Percentiles rank a stretch among this genome's conserved stretches.
Evolutionary conservation across 2,329 filamentous ascomycete genomes (phyloP).

Genomic region (Beauveria sp.): DNA sequence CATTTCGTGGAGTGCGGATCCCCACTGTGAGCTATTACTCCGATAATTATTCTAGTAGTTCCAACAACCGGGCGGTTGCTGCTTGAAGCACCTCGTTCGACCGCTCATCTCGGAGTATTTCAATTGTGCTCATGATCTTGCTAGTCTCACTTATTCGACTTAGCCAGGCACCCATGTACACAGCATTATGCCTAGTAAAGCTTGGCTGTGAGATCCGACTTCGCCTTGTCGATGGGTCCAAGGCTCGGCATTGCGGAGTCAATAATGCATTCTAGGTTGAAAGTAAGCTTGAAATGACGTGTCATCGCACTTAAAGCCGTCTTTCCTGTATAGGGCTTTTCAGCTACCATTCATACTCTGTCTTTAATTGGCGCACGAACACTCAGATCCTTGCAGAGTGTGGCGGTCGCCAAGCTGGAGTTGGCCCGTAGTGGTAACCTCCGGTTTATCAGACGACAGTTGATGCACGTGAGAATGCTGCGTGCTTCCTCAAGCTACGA

Average conservation of each 20-base stretch:
- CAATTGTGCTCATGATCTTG: neutral
- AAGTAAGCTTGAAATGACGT: neutral
- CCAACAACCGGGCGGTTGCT: neutral
- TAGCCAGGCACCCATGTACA: too few species aligned
- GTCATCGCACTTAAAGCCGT: neutral
- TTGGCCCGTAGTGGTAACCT: neutral
- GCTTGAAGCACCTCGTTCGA: neutral
- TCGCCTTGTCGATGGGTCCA: neutral
- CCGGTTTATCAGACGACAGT: neutral
- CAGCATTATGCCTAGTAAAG: neutral
- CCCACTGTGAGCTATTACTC: neutral
- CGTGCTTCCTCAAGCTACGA: too few species aligned
- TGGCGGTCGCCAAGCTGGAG: constrained; percentile 28
- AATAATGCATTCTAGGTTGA: neutral
- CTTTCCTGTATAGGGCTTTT: neutral
- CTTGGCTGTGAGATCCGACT: neutral
- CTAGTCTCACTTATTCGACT: too few species aligned
- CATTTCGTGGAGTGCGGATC: neutral
- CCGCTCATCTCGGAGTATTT: neutral
- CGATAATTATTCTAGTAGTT: neutral
- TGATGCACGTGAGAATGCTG: neutral
- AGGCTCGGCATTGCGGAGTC: neutral
- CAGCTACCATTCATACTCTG: neutral
- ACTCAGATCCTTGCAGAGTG: constrained; percentile 35
- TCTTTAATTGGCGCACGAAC: constrained; percentile 18